Percentiles rank a stretch among this genome's conserved stretches.
phyloP scores from a whole-genome alignment of 331 rosid genomes.

The Arachis monticola region DNA sequence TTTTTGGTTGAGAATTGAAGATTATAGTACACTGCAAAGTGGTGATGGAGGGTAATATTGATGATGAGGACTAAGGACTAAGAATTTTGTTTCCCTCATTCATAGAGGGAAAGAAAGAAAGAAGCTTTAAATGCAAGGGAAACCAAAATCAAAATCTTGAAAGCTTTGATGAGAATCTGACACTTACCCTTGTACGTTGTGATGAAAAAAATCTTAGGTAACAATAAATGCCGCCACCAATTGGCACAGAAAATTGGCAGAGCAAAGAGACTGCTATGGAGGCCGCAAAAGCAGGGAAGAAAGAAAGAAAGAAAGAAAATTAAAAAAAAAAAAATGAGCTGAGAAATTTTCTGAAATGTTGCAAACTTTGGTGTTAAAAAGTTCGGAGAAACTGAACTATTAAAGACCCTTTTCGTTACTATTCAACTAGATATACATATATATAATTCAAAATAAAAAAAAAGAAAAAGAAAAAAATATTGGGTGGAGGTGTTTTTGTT shows the following conservation, averaged over 20 bases:
- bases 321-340: background rate
- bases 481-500: slow-evolving; percentile 32
- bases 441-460: background rate
- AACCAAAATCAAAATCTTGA: background rate
- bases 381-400: slow-evolving; percentile 35
- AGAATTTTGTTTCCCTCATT: slow-evolving; percentile 23
- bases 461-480: background rate
- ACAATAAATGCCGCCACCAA: slow-evolving; percentile 72
- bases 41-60: background rate
- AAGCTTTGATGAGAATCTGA: slow-evolving; percentile 34
- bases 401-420: slow-evolving; percentile 54
- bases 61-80: slow-evolving; percentile 28
- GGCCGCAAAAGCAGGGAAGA: slow-evolving; percentile 31
- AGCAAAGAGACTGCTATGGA: slow-evolving; percentile 53
- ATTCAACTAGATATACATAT: slow-evolving; percentile 38
- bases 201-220: slow-evolving; percentile 14
- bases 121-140: slow-evolving; percentile 55
- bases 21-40: slow-evolving; percentile 30
- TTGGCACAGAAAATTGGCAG: slow-evolving; percentile 45
- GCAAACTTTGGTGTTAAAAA: slow-evolving; percentile 28
- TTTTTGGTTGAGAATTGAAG: background rate
- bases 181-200: background rate
- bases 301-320: background rate
- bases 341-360: slow-evolving; percentile 14
- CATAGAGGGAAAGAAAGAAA: slow-evolving; percentile 8